Base-by-base conservation (phyloP, 163 green algal genomes). In the Scenedesmus sp. region DNA sequence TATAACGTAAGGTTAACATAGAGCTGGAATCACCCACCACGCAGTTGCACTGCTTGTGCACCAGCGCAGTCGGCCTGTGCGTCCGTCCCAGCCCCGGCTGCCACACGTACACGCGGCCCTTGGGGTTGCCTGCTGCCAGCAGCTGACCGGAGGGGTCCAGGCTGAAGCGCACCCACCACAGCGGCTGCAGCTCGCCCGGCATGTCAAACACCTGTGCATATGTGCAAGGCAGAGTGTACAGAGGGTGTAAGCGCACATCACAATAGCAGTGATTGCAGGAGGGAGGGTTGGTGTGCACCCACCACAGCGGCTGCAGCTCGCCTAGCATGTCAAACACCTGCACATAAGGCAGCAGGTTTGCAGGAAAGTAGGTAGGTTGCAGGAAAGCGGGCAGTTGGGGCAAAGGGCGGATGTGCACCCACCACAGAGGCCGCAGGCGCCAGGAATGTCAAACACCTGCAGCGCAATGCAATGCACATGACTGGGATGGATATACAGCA, bases 151-250 rank as follows among this genome's bases (percentile, higher is more conserved):
- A 9, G 16, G 93, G 92, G 90, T 97, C 93, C 0, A 97, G 82
- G 4, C 90, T 94, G 89, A 99, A 99, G 66, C 97, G 95, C 82
- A 99, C 91, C 88, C 96, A 99, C 97, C 97, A 99, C 74, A 98
- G 93, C 4, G 5, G 70, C 23, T 64, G 1, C 34, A 95, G 76
- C 84, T 84, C 92, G 1, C 96, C 92, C 5, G 90, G 55, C 74
- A 98, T 88, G 2, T 84, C 55, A 82, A 98, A 96, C 67, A 97
- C 90, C 95, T 98, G 94, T 9, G 59, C 59, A 34, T 34, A 15
- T 46, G 34, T 1, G 34, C 34, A 46, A 46, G 34, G 34, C 34
- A 46, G 34, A 46, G 34, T 1, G 0, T 1, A 46, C 0, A 46
- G 34, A 46, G 34, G 34, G 34, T 46, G 34, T 46, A 46, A 46